A percentile compares a stretch with the other conserved stretches of the same genome.
These are phyloP conservation scores for Kingdonia uniflora DNA, from an alignment of 164 flowering plant genomes.

Conservation along the genomic window DNA sequence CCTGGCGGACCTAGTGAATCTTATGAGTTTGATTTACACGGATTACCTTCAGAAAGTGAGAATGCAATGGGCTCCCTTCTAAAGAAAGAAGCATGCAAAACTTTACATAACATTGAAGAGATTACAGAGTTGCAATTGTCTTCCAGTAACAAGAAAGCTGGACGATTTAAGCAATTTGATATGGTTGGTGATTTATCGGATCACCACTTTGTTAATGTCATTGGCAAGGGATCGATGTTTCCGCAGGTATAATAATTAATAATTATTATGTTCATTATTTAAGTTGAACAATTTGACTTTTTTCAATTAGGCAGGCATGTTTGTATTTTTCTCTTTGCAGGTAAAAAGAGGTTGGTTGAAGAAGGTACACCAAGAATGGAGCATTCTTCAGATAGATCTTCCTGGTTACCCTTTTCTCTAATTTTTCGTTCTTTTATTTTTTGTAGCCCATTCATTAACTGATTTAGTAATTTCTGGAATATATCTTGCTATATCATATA, in stretches of 20 bases:
- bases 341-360: slow-evolving; percentile 62
- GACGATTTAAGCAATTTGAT: slow-evolving; percentile 54
- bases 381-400: slow-evolving; percentile 62
- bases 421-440: background rate
- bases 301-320: background rate
- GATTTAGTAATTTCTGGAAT: no score
- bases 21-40: background rate
- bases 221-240: slow-evolving; percentile 23
- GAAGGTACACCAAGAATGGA: slow-evolving; percentile 93
- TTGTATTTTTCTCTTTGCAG: slow-evolving; percentile 20
- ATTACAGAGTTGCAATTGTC: slow-evolving; percentile 6
- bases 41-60: slow-evolving; percentile 13
- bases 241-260: slow-evolving; percentile 38
- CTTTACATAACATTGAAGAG: slow-evolving; percentile 16
- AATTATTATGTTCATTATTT: background rate
- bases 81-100: slow-evolving; percentile 21
- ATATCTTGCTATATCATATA: no score
- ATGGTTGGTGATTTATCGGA: slow-evolving; percentile 52
- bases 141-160: slow-evolving; percentile 10
- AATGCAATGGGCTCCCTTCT: slow-evolving; percentile 10
- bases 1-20: slow-evolving; percentile 2
- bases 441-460: no score
- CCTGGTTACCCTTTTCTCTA: slow-evolving; percentile 46
- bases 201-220: slow-evolving; percentile 53
- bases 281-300: background rate